A percentile compares a stretch with the other conserved stretches of the same genome.
Conservation (phyloP, 352 stramenopile species). For the Phytophthora tubulina region DNA sequence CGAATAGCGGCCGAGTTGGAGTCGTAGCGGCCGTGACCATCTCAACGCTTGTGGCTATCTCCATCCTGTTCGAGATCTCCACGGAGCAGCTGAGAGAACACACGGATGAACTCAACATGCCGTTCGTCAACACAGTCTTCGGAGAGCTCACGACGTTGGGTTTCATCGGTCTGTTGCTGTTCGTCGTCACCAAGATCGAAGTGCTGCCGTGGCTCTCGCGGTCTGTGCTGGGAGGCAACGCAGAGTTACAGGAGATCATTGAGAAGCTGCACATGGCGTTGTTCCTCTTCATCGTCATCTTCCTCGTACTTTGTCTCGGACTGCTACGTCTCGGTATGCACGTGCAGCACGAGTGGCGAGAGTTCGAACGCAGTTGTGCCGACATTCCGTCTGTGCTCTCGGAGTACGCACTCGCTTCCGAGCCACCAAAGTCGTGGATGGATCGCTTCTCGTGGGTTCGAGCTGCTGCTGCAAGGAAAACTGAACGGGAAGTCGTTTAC, state of each 20-base stretch:
- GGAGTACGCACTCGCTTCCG: conserved; percentile 65
- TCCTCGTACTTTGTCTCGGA: conserved; percentile 71
- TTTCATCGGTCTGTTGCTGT: conserved; percentile 75
- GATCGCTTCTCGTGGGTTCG: conserved; percentile 50
- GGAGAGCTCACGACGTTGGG: conserved; percentile 77
- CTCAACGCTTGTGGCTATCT: conserved; percentile 66
- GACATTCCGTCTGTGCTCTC: conserved; percentile 69
- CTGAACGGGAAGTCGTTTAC: conserved; percentile 72
- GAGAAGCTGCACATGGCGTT: conserved; percentile 82
- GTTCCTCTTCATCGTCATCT: conserved; percentile 88
- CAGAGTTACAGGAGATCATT: conserved; percentile 77
- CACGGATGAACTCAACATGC: conserved; percentile 78
- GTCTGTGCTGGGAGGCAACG: conserved; percentile 47
- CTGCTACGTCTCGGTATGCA: conserved; percentile 71
- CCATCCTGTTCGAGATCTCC: conserved; percentile 69
- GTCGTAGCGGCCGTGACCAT: conserved; percentile 64
- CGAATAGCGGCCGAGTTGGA: conserved; percentile 39
- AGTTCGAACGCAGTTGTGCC: conserved; percentile 67
- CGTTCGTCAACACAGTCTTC: conserved; percentile 75
- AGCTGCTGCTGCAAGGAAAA: conserved; percentile 42
- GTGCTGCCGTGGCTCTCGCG: conserved; percentile 58
- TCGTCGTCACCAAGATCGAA: conserved; percentile 74
- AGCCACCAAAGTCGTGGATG: conserved; percentile 49
- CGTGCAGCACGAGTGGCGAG: conserved; percentile 75
- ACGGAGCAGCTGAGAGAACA: conserved; percentile 55